Conservation (phyloP, 495 filamentous ascomycete genomes). For the Aspergillus wentii region DNA sequence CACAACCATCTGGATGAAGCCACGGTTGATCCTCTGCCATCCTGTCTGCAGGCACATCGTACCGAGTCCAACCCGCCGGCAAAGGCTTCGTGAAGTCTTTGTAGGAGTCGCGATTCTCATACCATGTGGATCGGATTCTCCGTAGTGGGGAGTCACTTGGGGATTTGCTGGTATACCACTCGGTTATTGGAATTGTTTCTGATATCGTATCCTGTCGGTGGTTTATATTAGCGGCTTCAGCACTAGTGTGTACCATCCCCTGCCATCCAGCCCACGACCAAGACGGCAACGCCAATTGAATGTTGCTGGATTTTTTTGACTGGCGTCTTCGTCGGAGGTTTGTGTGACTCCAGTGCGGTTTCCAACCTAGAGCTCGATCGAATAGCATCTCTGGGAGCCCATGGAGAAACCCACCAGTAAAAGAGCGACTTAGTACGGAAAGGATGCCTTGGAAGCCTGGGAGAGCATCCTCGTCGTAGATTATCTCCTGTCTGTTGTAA, state of each 20-base stretch:
- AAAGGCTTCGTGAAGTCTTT: constrained; percentile 9
- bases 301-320: neutral
- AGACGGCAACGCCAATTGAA: constrained; percentile 11
- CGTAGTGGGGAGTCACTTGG: constrained; percentile 1
- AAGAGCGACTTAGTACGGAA: constrained; percentile 7
- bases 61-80: constrained; percentile 14
- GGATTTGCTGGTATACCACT: constrained; percentile 10
- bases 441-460: constrained; percentile 13
- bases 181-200: constrained; percentile 16
- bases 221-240: neutral
- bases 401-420: constrained; percentile 15
- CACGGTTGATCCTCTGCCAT: too few relatives aligned
- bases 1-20: too few relatives aligned
- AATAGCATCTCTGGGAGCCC: constrained; percentile 19
- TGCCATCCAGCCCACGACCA: constrained; percentile 26
- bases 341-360: too few relatives aligned
- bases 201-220: neutral
- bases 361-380: constrained; percentile 12
- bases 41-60: too few relatives aligned
- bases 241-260: constrained; percentile 3
- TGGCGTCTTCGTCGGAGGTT: too few relatives aligned
- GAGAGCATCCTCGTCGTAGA: constrained; percentile 13
- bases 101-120: constrained; percentile 6
- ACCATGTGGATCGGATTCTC: constrained; percentile 9
- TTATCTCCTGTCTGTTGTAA: constrained; percentile 13